Evolutionary conservation across 2,329 filamentous ascomycete genomes (phyloP).

Genomic region (Phaeosphaeria sp.): DNA sequence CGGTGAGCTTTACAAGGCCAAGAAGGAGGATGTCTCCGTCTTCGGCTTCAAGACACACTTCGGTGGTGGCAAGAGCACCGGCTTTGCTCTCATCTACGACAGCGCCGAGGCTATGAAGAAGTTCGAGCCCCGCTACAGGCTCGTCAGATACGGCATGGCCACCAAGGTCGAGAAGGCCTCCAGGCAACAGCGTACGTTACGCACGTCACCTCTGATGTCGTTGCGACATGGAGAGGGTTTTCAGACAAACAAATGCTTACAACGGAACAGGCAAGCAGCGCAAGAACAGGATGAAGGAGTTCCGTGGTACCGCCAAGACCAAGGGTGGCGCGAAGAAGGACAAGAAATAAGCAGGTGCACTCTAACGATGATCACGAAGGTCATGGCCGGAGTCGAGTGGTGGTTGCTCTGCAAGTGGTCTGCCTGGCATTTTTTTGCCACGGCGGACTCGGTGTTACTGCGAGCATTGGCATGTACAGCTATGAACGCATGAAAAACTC

Average conservation of each 20-base stretch:
- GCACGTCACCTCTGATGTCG: conserved; percentile 10
- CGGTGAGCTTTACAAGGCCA: conserved; percentile 94
- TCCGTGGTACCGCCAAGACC: conserved; percentile 96
- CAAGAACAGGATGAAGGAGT: conserved; percentile 99
- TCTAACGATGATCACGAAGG: conserved; percentile 38
- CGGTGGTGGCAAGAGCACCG: conserved; percentile 99
- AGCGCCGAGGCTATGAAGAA: conserved; percentile 98
- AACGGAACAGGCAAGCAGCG: conserved; percentile 89
- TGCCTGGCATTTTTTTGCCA: conserved; percentile 39
- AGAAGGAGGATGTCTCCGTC: conserved; percentile 96
- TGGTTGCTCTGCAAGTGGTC: conserved; percentile 42
- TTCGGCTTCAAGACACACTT: conserved; percentile 99
- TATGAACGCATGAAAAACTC: conserved; percentile 49
- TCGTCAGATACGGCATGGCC: conserved; percentile 90
- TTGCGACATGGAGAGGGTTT: conserved; percentile 7
- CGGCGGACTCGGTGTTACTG: conserved; percentile 44
- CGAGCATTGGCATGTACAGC: conserved; percentile 48
- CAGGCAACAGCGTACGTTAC: conserved; percentile 96
- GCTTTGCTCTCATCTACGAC: conserved; percentile 99
- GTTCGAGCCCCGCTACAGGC: conserved; percentile 98
- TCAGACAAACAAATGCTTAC: conserved; percentile 1
- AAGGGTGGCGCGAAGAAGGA: conserved; percentile 96
- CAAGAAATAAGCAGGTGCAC: conserved; percentile 61
- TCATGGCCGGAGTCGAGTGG: conserved; percentile 40
- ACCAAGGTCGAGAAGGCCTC: conserved; percentile 95